Conservation (phyloP, 2,329 filamentous ascomycete genomes). For the Cadophora sp. region DNA sequence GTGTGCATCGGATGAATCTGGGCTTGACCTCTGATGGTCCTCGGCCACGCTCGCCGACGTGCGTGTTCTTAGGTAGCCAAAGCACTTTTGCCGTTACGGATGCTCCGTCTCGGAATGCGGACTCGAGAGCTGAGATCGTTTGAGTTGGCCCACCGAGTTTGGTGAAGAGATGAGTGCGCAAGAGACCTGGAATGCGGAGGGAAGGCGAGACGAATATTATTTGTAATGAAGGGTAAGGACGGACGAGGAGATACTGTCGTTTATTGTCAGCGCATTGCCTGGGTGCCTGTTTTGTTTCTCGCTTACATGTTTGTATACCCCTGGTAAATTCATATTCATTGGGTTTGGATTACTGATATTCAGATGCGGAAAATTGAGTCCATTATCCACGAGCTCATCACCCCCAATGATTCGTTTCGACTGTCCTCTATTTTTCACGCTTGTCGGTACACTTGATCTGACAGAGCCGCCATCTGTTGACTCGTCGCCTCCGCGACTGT, state of each 20-base stretch:
- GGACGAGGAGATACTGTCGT: conserved; percentile 63
- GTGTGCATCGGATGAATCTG: conserved; percentile 78
- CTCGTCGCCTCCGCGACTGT: conserved; percentile 59
- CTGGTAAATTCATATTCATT: conserved; percentile 42
- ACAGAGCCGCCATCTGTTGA: conserved; percentile 29
- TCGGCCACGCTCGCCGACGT: conserved; percentile 40
- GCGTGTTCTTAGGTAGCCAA: conserved; percentile 61
- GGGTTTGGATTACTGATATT: conserved; percentile 23
- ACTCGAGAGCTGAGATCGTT: conserved; percentile 54
- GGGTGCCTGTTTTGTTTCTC: neutral
- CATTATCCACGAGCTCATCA: conserved; percentile 24
- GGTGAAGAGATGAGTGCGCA: conserved; percentile 62
- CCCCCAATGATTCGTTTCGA: conserved; percentile 29
- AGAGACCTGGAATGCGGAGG: conserved; percentile 68
- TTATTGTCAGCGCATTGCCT: neutral
- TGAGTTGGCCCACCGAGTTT: conserved; percentile 56
- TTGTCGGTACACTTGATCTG: conserved; percentile 24
- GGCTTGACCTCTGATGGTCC: conserved; percentile 56
- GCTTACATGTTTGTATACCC: conserved; percentile 52
- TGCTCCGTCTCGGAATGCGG: conserved; percentile 68
- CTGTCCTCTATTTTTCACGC: conserved; percentile 27
- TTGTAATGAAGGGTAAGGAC: conserved; percentile 67
- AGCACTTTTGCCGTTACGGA: conserved; percentile 76
- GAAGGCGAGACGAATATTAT: conserved; percentile 74
- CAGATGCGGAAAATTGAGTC: conserved; percentile 25